phyloP scores from a whole-genome alignment of 2,329 filamentous ascomycete species.

The Colletotrichum theobromicola region DNA sequence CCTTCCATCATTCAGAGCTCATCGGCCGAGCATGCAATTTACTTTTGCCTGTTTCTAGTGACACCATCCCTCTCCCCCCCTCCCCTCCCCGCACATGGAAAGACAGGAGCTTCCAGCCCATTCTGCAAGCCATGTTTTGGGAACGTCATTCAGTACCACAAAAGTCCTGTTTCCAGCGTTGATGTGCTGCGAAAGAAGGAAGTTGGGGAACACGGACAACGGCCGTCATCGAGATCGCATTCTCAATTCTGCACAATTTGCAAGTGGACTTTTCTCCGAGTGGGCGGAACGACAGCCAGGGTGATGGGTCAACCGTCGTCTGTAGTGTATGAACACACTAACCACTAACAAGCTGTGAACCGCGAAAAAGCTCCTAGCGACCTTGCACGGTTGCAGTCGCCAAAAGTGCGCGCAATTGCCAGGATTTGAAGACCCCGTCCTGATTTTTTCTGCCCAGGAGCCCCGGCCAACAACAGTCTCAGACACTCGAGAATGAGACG shows the following conservation, averaged over 20 bases:
- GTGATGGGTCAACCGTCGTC: not conserved
- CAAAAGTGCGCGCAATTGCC: not conserved
- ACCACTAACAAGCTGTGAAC: not conserved
- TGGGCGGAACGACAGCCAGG: not conserved
- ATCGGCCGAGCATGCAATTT: not conserved
- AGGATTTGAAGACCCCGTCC: not conserved
- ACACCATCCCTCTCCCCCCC: not conserved
- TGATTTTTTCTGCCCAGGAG: not conserved
- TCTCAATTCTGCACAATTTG: not conserved
- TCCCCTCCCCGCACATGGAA: not conserved
- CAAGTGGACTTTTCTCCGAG: not conserved
- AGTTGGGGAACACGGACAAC: not conserved
- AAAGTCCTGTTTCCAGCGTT: not conserved
- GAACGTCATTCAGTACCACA: conserved; percentile 3
- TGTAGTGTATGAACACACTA: not conserved
- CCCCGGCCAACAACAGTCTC: not conserved
- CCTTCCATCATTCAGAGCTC: conserved; percentile 8
- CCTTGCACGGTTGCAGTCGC: conserved; percentile 13
- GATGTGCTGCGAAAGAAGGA: not conserved
- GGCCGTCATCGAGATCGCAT: conserved; percentile 4
- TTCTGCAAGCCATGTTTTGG: conserved; percentile 3
- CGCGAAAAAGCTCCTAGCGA: conserved; percentile 5
- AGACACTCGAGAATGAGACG: not conserved
- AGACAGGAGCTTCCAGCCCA: not conserved
- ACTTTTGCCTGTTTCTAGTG: not conserved